Conservation (phyloP, 257 asterid species). For the Fraxinus pennsylvanica region DNA sequence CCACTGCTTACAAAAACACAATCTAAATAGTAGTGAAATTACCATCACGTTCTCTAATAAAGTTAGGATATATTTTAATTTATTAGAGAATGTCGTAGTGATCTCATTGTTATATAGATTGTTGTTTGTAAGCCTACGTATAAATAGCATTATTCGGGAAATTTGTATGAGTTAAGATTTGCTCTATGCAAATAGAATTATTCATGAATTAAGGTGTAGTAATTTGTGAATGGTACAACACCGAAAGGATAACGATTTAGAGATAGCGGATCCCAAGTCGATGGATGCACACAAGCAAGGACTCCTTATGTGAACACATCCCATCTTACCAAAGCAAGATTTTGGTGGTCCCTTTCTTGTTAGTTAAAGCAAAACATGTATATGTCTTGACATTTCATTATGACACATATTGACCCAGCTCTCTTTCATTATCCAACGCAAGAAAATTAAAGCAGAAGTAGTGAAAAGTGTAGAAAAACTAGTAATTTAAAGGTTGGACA, state of each 20-base stretch:
- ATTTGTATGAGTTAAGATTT: too few species aligned
- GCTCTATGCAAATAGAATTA: too few species aligned
- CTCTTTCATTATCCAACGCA: slow-evolving; percentile 22
- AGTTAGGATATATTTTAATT: too few species aligned
- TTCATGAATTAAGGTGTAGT: too few species aligned
- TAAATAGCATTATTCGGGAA: too few species aligned
- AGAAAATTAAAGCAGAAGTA: not conserved
- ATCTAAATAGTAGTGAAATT: too few species aligned
- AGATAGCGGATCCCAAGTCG: not conserved
- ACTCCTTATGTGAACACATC: slow-evolving; percentile 27
- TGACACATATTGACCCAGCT: slow-evolving; percentile 44
- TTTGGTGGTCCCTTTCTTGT: slow-evolving; percentile 22
- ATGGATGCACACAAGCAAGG: not conserved
- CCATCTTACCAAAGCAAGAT: slow-evolving; percentile 31
- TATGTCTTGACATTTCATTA: slow-evolving; percentile 27
- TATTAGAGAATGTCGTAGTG: too few species aligned
- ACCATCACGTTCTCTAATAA: too few species aligned
- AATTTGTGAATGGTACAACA: not conserved
- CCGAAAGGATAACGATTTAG: not conserved
- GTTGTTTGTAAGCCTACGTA: too few species aligned
- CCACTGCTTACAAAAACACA: too few species aligned
- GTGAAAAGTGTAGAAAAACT: slow-evolving; percentile 1
- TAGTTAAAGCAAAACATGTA: slow-evolving; percentile 22
- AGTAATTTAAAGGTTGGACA: slow-evolving; percentile 35
- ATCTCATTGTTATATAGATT: too few species aligned